phyloP scores from a whole-genome alignment of 805 yeast species.

The Teunomyces aglyptinius region DNA sequence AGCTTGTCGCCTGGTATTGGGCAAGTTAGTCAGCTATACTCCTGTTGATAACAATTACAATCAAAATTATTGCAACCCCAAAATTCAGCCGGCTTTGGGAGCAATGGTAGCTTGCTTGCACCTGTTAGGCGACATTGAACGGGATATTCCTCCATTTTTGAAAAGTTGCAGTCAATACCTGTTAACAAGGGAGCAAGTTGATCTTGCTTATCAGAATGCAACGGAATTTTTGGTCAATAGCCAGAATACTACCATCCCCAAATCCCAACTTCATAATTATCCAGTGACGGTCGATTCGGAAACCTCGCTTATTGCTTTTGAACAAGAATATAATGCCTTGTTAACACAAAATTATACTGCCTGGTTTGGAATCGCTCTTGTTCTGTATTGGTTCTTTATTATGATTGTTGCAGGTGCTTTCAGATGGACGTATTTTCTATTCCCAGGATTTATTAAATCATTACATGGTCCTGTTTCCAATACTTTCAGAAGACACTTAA shows the following conservation, averaged over 20 bases:
- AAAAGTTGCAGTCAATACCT: background rate
- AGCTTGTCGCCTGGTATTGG: background rate
- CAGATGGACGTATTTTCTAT: constrained; percentile 22
- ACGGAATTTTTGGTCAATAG: constrained; percentile 32
- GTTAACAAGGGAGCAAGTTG: constrained; percentile 29
- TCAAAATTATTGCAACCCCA: background rate
- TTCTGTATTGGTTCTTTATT: constrained; percentile 39
- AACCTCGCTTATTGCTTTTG: background rate
- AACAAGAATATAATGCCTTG: constrained; percentile 13
- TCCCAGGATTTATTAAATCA: constrained; percentile 17
- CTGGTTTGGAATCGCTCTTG: constrained; percentile 33
- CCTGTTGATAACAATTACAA: background rate
- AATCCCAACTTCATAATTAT: background rate
- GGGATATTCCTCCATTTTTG: constrained; percentile 1
- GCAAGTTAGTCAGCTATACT: background rate
- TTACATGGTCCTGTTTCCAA: constrained; percentile 18
- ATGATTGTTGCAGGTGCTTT: constrained; percentile 30
- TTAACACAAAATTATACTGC: constrained; percentile 23
- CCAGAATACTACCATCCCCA: constrained; percentile 2
- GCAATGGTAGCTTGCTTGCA: constrained; percentile 8
- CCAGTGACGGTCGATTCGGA: background rate
- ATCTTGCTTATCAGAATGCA: constrained; percentile 38
- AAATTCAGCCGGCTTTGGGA: constrained; percentile 7
- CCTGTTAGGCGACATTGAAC: background rate
- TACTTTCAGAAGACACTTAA: constrained; percentile 15